Base-by-base conservation (phyloP, 1,139 yeast genomes). In the Yamadazyma membranifaciens region DNA sequence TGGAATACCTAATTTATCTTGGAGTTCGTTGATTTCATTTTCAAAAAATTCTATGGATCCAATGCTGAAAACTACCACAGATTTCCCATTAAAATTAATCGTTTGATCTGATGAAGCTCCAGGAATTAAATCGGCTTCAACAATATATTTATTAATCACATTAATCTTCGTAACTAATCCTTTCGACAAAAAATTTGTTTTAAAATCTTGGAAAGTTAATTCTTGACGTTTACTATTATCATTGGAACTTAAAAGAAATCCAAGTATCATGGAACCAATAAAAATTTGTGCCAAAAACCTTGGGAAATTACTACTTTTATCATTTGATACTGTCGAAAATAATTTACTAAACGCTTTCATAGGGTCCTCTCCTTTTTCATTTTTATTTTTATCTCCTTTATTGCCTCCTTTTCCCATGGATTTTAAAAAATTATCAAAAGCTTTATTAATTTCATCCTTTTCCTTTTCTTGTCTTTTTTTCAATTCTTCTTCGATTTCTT, bases 141-240 rank as follows among this genome's bases (percentile, higher is more conserved):
- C 98, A n/a, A 78, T 69, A 42, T 77, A 73, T 53, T 81, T 81
- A 63, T 91, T 91, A 31, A 89, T 75, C 30, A 92, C 97, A 15
- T 75, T 74, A 35, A 92, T 72, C 47, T 78, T 80, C 44, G 82
- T 80, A 24, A 92, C 98, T 36, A 85, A 69, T 4, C 97, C 97
- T 52, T 82, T 83, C 50, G 87, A 94, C 34, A 92, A 72, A 56
- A 85, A 88, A 45, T 84, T 81, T 16, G 83, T 76, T 57, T 87
- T 86, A 71, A 92, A 92, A 59, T 88, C 96, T 63, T 91, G 97
- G 76, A 87, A 88, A 2, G 97, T 85, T 48, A 92, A 70, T 48
- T 78, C 76, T 44, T 36, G 33, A n/a, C 10, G 15, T 11, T n/a
- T 11, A 4, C 12, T 30, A 15, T 24, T n/a, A 14, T 28, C 30